Conservation (phyloP, 2,329 filamentous ascomycete species). For the Ascochyta viciae-villosae region DNA sequence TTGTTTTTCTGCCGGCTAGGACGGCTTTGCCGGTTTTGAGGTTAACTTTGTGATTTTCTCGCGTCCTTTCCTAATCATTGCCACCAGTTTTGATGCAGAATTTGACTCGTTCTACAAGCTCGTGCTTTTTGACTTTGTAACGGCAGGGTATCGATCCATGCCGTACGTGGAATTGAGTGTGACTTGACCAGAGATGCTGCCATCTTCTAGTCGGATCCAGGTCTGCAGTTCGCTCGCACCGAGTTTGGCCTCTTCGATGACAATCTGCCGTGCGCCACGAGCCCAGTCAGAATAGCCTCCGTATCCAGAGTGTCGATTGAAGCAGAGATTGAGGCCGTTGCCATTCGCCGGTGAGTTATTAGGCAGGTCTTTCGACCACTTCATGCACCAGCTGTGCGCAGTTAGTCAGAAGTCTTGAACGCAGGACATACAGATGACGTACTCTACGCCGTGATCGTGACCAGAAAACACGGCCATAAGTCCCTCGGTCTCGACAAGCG, state of each 20-base stretch:
- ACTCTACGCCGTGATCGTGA: slow-evolving; percentile 64
- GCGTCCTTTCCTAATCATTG: not conserved
- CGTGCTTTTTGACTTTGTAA: slow-evolving; percentile 12
- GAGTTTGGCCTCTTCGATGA: slow-evolving; percentile 55
- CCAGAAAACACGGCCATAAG: slow-evolving; percentile 62
- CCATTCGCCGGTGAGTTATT: slow-evolving; percentile 46
- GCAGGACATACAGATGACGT: not conserved
- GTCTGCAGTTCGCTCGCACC: slow-evolving; percentile 58
- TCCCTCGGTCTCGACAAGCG: slow-evolving; percentile 62
- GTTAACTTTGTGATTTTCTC: not conserved
- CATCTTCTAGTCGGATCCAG: slow-evolving; percentile 68
- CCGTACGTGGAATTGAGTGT: slow-evolving; percentile 67
- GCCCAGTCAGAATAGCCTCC: slow-evolving; percentile 72
- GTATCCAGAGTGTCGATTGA: slow-evolving; percentile 72
- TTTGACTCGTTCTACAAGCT: slow-evolving; percentile 2
- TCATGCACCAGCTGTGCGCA: slow-evolving; percentile 47
- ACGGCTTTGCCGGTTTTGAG: not conserved
- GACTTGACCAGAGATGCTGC: slow-evolving; percentile 59
- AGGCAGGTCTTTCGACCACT: slow-evolving; percentile 43
- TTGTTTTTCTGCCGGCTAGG: not conserved
- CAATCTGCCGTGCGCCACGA: slow-evolving; percentile 65
- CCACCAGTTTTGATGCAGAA: not conserved
- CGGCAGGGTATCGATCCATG: slow-evolving; percentile 58
- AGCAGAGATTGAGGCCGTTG: slow-evolving; percentile 60
- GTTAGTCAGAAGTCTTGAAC: not conserved